Percentiles rank a stretch among this genome's conserved stretches.
These are phyloP conservation scores for Picea abies DNA, from an alignment of 83 land plant species.

Conservation along the genomic window DNA sequence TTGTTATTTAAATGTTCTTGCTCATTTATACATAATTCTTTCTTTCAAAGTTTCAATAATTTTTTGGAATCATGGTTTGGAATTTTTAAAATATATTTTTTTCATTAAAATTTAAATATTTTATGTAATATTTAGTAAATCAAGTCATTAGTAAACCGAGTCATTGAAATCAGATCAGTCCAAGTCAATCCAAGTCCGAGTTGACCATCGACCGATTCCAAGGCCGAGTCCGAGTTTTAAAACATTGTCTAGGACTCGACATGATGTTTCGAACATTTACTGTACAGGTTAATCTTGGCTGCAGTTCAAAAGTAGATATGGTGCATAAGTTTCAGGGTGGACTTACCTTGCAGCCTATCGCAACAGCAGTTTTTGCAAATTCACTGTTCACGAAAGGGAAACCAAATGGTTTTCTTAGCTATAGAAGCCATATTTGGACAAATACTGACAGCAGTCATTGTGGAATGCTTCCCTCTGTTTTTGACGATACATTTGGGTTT, in stretches of 20 bases:
- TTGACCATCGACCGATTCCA: too few relatives aligned
- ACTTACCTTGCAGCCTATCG: constrained; percentile 95
- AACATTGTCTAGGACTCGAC: constrained; percentile 40
- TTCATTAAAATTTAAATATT: too few relatives aligned
- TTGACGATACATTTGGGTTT: constrained; percentile 90
- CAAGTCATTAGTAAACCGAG: too few relatives aligned
- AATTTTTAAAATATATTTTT: too few relatives aligned
- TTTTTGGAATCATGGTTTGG: too few relatives aligned
- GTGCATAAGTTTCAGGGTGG: constrained; percentile 88
- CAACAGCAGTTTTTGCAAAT: constrained; percentile 96
- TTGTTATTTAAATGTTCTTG: too few relatives aligned
- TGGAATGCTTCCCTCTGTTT: constrained; percentile 98
- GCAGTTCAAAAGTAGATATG: constrained; percentile 91
- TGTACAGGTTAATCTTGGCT: constrained; percentile 97
- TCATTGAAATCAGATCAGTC: too few relatives aligned
- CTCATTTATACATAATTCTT: too few relatives aligned
- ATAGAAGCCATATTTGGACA: constrained; percentile 97
- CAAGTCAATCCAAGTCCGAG: too few relatives aligned
- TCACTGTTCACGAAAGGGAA: constrained; percentile 96
- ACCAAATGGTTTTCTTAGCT: constrained; percentile 95
- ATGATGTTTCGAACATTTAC: constrained; percentile 99
- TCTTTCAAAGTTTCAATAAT: too few relatives aligned
- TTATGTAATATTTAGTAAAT: too few relatives aligned
- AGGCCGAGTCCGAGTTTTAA: too few relatives aligned
- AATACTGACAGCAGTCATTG: constrained; percentile 88